Percentiles rank a stretch among this genome's conserved stretches.
phyloP scores from a whole-genome alignment of 2,329 filamentous ascomycete species.

The Phaeosphaeriaceae sp. region DNA sequence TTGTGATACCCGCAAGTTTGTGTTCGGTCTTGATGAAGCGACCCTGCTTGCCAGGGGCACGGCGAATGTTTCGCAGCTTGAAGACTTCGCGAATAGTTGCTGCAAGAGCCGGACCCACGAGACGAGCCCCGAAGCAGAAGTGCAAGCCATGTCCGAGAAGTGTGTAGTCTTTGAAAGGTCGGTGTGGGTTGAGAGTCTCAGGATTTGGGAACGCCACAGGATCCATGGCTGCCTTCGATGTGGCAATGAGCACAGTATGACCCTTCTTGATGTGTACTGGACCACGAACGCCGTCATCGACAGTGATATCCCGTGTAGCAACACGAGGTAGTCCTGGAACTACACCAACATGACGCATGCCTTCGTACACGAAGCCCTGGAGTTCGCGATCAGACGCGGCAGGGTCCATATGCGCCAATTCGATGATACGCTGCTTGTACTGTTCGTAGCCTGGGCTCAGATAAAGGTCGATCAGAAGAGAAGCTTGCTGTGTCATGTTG shows the following conservation, averaged over 20 bases:
- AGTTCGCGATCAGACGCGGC: constrained; percentile 64
- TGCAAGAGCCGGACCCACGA: constrained; percentile 37
- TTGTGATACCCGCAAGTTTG: constrained; percentile 56
- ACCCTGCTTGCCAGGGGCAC: constrained; percentile 40
- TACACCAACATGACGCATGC: constrained; percentile 61
- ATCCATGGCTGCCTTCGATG: constrained; percentile 49
- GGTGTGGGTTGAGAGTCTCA: constrained; percentile 47
- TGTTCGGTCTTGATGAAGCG: constrained; percentile 54
- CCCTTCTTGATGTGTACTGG: constrained; percentile 53
- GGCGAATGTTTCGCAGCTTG: constrained; percentile 41
- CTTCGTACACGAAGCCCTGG: constrained; percentile 62
- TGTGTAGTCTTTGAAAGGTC: constrained; percentile 40
- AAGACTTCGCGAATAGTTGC: constrained; percentile 43
- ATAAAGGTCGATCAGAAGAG: constrained; percentile 61
- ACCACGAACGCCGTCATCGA: constrained; percentile 57
- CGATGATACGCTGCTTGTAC: constrained; percentile 60
- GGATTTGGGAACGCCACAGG: constrained; percentile 42
- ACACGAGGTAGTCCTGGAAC: constrained; percentile 61
- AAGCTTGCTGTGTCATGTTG: constrained; percentile 61
- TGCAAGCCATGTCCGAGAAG: constrained; percentile 43
- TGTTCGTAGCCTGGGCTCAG: constrained; percentile 58
- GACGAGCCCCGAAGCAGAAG: constrained; percentile 41
- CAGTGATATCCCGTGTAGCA: constrained; percentile 55
- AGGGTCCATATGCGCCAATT: constrained; percentile 56
- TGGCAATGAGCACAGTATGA: constrained; percentile 47